These are phyloP conservation scores for Cercospora zeae-maydis DNA, from an alignment of 2,329 filamentous ascomycete genomes.

Conservation along the genomic window DNA sequence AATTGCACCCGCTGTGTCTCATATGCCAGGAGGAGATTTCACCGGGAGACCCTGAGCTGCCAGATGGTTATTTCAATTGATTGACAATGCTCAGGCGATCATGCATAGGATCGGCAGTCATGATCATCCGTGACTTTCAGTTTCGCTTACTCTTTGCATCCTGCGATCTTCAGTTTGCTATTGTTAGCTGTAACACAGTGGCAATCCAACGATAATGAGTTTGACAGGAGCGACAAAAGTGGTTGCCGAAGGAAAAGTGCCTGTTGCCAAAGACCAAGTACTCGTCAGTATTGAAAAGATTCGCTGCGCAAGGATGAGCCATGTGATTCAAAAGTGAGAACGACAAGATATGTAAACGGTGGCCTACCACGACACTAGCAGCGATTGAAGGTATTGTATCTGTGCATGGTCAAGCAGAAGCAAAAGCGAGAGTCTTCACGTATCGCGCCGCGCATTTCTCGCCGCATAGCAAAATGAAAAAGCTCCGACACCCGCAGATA, in stretches of 20 bases:
- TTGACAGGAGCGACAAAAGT: background rate
- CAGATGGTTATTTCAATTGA: background rate
- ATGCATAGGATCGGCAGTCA: background rate
- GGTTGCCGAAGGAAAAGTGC: background rate
- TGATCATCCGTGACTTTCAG: background rate
- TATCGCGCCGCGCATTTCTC: no score
- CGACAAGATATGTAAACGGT: background rate
- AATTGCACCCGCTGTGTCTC: background rate
- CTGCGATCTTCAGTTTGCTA: background rate
- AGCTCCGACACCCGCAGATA: no score
- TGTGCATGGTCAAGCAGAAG: no score
- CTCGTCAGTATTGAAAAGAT: background rate
- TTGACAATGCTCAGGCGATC: background rate
- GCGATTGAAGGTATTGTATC: background rate
- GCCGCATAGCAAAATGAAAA: no score
- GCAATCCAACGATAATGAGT: background rate
- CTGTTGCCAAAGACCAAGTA: background rate
- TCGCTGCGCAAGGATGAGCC: background rate
- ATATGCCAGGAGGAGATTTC: background rate
- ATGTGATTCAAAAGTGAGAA: background rate
- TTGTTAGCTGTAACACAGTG: background rate
- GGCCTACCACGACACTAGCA: background rate
- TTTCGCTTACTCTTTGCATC: background rate
- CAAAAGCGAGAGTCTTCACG: no score
- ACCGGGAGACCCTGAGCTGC: background rate